phyloP scores from a whole-genome alignment of 164 flowering plant species.

The Warburgia ugandensis region DNA sequence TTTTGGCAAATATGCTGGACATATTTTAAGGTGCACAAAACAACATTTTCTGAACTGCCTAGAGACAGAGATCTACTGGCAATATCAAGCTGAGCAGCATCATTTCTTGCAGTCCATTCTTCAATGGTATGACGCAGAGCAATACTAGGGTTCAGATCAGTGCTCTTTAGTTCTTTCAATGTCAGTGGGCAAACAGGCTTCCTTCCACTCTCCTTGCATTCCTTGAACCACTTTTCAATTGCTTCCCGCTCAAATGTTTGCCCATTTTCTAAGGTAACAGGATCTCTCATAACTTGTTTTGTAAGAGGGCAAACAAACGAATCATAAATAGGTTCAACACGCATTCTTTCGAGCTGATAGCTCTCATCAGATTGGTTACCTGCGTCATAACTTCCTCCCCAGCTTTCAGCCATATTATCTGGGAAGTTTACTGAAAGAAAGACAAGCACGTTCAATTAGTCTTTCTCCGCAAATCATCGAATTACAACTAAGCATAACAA shows the following conservation, averaged over 20 bases:
- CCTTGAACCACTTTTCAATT: conserved; percentile 88
- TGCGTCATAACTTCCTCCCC: conserved; percentile 56
- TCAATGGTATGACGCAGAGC: conserved; percentile 81
- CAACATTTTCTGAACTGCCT: conserved; percentile 47
- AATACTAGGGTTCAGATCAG: conserved; percentile 80
- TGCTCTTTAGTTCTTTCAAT: conserved; percentile 49
- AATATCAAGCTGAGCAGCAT: conserved; percentile 73
- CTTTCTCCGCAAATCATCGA: not conserved
- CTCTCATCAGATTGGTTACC: conserved; percentile 80
- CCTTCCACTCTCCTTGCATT: conserved; percentile 73
- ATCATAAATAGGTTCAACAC: conserved; percentile 80
- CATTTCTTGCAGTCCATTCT: conserved; percentile 92
- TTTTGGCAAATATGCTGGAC: conserved; percentile 56
- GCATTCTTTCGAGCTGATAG: conserved; percentile 53
- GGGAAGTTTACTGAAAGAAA: conserved; percentile 1
- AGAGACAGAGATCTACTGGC: conserved; percentile 50
- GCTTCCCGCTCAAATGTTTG: conserved; percentile 89
- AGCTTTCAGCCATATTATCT: conserved; percentile 55
- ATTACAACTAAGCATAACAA: no score
- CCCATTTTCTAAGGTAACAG: conserved; percentile 86
- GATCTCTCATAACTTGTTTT: conserved; percentile 88
- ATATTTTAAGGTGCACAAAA: conserved; percentile 55
- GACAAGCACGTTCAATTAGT: not conserved
- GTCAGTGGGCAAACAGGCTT: conserved; percentile 81
- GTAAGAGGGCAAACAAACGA: conserved; percentile 89